Evolutionary conservation across 345 rosid genomes (phyloP), one percentile per base, ranked within the genome.

Genomic region (Euclidium syriacum): DNA sequence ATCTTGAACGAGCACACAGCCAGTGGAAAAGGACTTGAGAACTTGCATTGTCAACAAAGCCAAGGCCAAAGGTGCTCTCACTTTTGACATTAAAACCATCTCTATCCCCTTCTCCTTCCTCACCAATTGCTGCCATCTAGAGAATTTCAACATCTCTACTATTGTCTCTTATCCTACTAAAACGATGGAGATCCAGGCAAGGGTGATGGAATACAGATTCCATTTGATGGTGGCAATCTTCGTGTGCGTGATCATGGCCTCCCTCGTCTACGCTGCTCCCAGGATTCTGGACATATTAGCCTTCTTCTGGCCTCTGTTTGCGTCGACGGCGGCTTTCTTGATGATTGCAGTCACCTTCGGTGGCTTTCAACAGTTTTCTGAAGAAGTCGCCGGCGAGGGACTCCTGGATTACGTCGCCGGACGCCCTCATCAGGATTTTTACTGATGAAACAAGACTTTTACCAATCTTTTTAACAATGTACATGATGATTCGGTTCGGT

Each of bases 251-350:
- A 6, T 71, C 3, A 10, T 85, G 36, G 78, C 67, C 22, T 54
- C 77, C 0, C 18, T 84, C 32, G 36, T 76, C 57, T 77, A 81
- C 42, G 82, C 73, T 39, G 83, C 90, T 33, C 95, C 98, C 0
- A 71, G 84, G n/a, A 17, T 86, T 12, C 34, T 85, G 56, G 41
- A 69, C 67, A 65, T 86, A 65, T 59, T 92, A 34, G 72, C 84
- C 16, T 89, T 74, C 64, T 89, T 89, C 69, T 82, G 89, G 95
- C 98, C 96, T 69, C 94, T 92, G 65, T 68, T 89, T 19, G 98
- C 90, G 9, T 92, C 96, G 17, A 89, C 98, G 0, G 50, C 90
- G 0, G 88, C 84, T 25, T 81, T 92, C 61, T 41, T 83, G 68
- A 78, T 78, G 26, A 38, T 73, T 35, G 77, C 85, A 19, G 10